Evolutionary conservation across 2,329 filamentous ascomycete species (phyloP), one percentile per base, ranked within the genome.

Genomic region (Chaetomium strumarium): DNA sequence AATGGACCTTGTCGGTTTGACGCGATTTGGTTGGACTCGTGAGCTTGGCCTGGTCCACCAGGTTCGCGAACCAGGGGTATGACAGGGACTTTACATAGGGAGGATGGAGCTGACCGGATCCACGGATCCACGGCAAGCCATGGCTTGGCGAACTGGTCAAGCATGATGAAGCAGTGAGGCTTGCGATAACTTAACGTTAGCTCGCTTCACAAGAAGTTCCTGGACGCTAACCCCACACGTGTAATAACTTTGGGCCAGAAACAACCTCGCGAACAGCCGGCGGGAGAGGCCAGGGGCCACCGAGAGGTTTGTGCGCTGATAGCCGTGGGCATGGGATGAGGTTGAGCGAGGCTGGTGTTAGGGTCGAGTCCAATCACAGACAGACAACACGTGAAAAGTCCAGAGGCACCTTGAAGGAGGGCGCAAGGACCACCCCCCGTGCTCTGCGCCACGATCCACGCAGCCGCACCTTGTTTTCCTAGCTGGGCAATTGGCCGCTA

Each of bases 381-480:
- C 34, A 13, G 24, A 24, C 24, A 24, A 24, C 24, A 24, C 7
- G 24, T 24, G 24, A 24, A n/a, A n/a, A n/a, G n/a, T n/a, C n/a
- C n/a, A n/a, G n/a, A n/a, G n/a, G n/a, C n/a, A n/a, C n/a, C n/a
- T n/a, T n/a, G n/a, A n/a, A n/a, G n/a, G n/a, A 24, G 24, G 24
- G 24, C 24, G 24, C 24, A 24, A 24, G 24, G 24, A n/a, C n/a
- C n/a, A n/a, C 24, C 24, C 24, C 24, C 24, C 4, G 24, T 13
- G 2, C 24, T 24, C 19, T 55, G 56, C 58, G 60, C 57, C 58
- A 62, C 58, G 55, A 63, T 61, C 56, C 55, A 57, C 58, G 60
- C 60, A 66, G 62, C 64, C 63, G 63, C 63, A 63, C 64, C 62
- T 64, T 65, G 62, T 66, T 64, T 64, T 61, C 55, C 51, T 52